Percentiles rank a stretch among this genome's conserved stretches.
These are phyloP conservation scores for Exutisphaerella laricina DNA, from an alignment of 2,329 filamentous ascomycete genomes.

Conservation along the genomic window DNA sequence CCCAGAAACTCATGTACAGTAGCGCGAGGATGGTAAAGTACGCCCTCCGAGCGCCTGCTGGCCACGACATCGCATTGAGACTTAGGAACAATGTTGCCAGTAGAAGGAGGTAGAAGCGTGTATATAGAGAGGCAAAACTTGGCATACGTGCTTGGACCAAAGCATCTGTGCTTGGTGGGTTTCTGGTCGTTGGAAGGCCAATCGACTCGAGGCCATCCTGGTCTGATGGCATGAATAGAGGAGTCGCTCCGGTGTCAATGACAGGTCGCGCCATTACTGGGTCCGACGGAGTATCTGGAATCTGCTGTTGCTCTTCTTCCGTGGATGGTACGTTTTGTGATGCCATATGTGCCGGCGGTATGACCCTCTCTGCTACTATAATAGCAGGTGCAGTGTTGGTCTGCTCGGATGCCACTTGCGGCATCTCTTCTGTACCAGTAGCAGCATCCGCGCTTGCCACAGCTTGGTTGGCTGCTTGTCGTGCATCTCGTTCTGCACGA, in stretches of 20 bases:
- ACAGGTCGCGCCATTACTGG: slow-evolving; percentile 25
- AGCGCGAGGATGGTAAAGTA: slow-evolving; percentile 62
- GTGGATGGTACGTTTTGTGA: neutral
- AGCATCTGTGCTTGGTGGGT: slow-evolving; percentile 13
- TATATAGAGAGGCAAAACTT: slow-evolving; percentile 53
- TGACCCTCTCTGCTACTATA: neutral
- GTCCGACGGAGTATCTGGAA: slow-evolving; percentile 8
- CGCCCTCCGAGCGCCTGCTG: slow-evolving; percentile 45
- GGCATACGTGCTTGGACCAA: slow-evolving; percentile 22
- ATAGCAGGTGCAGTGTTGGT: neutral
- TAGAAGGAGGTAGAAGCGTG: slow-evolving; percentile 57
- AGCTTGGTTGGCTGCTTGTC: slow-evolving; percentile 7
- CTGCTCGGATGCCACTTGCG: neutral
- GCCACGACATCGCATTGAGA: slow-evolving; percentile 55
- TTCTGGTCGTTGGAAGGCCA: slow-evolving; percentile 38
- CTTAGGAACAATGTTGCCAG: slow-evolving; percentile 54
- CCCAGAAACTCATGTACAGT: slow-evolving; percentile 82
- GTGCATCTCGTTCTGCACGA: slow-evolving; percentile 19
- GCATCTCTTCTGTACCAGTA: neutral
- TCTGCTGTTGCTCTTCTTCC: neutral
- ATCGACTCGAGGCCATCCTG: slow-evolving; percentile 44
- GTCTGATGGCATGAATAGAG: slow-evolving; percentile 53
- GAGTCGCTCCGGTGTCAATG: slow-evolving; percentile 46
- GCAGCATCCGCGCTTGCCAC: neutral
- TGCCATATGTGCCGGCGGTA: neutral